Base-by-base conservation (phyloP, 345 rosid species). In the Camelina sativa region DNA sequence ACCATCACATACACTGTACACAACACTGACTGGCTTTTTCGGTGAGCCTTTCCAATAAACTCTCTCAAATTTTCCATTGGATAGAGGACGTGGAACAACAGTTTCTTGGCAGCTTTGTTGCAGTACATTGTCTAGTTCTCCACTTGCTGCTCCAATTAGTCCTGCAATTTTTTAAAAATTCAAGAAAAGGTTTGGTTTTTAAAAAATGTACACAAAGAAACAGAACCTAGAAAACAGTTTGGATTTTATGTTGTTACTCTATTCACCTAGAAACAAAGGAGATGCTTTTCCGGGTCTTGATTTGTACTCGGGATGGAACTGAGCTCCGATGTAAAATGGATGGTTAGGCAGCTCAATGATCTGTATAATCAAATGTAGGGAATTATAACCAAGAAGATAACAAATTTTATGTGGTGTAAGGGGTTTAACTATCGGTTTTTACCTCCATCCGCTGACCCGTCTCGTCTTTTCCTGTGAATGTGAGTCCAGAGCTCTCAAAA, bases 271-370 rank as follows among this genome's bases (percentile, higher is more conserved):
- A 78, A 95, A 95, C 60, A 87, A 68, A 68, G 99, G 85, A 60
- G 99, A 95, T 44, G 99, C 96, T 55, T 90, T 87, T 78, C 91
- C 96, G 0, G 99, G 98, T 73, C 98, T 92, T 61, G 98, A 95
- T 81, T 90, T 95, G 71, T 86, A 95, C 81, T 95, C 99, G 0
- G 99, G 99, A 73, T 95, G 99, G 71, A 95, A 95, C 84, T 95
- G 99, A 62, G 81, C 93, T 55, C 97, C 97, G 10, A 91, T 64
- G 74, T 73, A 91, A 75, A 84, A 91, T 20, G 94, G 97, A 85
- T 91, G 97, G 64, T 66, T 76, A n/a, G 78, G 83, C 7, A 91
- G 75, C 75, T 91, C 97, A 53, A 88, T 38, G 60, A 91, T 84
- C 97, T 90, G 90, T 43, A 65, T 58, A 22, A 72, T 62, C 56